Conservation (phyloP, 306 rosid genomes). For the Quercus suber region DNA sequence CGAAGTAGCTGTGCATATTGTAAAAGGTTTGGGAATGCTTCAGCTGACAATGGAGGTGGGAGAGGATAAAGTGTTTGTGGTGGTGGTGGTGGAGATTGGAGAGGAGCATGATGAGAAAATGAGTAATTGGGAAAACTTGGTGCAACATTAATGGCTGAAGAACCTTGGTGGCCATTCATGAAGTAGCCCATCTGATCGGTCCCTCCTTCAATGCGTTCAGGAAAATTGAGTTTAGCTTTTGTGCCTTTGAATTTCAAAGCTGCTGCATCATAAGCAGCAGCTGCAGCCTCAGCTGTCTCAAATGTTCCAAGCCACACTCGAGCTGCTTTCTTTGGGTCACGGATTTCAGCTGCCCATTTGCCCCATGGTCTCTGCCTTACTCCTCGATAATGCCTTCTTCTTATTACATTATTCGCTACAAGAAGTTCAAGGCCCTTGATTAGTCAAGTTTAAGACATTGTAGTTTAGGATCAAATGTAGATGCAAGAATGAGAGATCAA, state of each 20-base stretch:
- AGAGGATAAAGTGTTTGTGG: not conserved
- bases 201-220: conserved; percentile 22
- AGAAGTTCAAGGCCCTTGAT: not conserved
- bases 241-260: conserved; percentile 44
- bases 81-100: not conserved
- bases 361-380: conserved; percentile 60
- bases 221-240: conserved; percentile 53
- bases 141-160: not conserved
- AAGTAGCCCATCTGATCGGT: not conserved
- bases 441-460: not conserved
- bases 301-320: conserved; percentile 55
- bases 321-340: conserved; percentile 48
- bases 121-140: not conserved
- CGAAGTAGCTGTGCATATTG: conserved; percentile 41
- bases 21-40: conserved; percentile 33
- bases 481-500: not conserved
- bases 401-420: conserved; percentile 4
- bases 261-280: conserved; percentile 48
- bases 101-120: not conserved
- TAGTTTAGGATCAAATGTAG: not conserved
- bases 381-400: conserved; percentile 44
- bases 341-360: conserved; percentile 52
- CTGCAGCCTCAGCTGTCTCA: conserved; percentile 52
- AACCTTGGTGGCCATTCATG: not conserved
- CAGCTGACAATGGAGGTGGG: not conserved